Percentiles rank a stretch among this genome's conserved stretches.
Conservation (phyloP, 2,329 filamentous ascomycete genomes). For the Fusarium kyushuense region DNA sequence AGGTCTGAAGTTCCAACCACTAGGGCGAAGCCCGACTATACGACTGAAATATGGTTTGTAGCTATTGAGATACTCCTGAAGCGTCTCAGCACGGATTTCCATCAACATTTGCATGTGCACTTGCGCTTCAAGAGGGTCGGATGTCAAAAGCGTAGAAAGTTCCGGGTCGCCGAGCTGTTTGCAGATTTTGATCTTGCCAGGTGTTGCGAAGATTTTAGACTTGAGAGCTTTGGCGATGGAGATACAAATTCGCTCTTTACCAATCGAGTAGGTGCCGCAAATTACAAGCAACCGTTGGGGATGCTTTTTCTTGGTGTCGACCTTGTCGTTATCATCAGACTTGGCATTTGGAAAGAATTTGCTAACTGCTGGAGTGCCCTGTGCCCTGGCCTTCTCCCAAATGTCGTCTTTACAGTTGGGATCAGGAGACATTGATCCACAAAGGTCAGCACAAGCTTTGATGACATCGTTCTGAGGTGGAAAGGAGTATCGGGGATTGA, state of each 20-base stretch:
- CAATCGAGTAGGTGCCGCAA: constrained; percentile 97
- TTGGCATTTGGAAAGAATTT: constrained; percentile 63
- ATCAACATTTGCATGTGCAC: constrained; percentile 98
- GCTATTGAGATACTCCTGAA: constrained; percentile 86
- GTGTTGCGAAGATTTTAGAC: constrained; percentile 89
- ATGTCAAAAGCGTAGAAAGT: constrained; percentile 80
- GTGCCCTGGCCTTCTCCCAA: constrained; percentile 60
- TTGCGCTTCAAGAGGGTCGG: constrained; percentile 84
- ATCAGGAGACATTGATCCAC: constrained; percentile 79
- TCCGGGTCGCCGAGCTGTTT: constrained; percentile 87
- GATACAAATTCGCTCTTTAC: constrained; percentile 95
- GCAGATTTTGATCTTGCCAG: constrained; percentile 86
- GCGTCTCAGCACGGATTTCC: constrained; percentile 90
- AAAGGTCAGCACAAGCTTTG: constrained; percentile 86
- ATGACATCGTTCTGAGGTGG: constrained; percentile 91
- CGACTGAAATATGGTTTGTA: constrained; percentile 86
- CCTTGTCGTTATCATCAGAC: constrained; percentile 47
- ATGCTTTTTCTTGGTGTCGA: constrained; percentile 44
- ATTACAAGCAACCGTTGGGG: constrained; percentile 82
- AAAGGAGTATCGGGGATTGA: constrained; percentile 95
- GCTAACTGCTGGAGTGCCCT: constrained; percentile 61
- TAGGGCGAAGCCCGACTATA: constrained; percentile 90
- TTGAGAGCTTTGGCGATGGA: constrained; percentile 88
- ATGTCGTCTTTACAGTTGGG: constrained; percentile 62
- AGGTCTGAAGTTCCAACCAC: constrained; percentile 92